phyloP scores from a whole-genome alignment of 352 stramenopile species.

The Phytophthora crassamura region DNA sequence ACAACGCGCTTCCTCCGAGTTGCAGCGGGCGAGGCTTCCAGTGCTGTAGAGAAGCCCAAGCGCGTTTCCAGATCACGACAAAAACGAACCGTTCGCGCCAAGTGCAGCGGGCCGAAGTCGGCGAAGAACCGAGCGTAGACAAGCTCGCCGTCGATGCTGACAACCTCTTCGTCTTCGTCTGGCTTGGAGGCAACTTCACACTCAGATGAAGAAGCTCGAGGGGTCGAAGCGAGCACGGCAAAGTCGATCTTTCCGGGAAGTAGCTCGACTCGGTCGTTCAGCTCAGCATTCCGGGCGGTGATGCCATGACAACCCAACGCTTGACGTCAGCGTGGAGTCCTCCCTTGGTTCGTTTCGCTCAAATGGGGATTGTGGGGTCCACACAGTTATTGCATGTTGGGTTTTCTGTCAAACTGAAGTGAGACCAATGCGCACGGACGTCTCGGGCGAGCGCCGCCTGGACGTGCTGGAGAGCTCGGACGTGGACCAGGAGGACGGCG shows the following conservation, averaged over 20 bases:
- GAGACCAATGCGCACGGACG: not conserved
- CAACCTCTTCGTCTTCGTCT: slow-evolving; percentile 22
- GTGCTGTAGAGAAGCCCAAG: slow-evolving; percentile 29
- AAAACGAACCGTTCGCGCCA: slow-evolving; percentile 94
- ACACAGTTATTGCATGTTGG: no score
- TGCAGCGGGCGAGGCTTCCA: not conserved
- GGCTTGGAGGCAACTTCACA: not conserved
- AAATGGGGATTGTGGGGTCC: no score
- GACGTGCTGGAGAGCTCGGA: slow-evolving; percentile 30
- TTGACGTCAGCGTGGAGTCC: slow-evolving; percentile 3
- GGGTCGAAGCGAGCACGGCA: slow-evolving; percentile 27
- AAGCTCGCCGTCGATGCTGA: slow-evolving; percentile 74
- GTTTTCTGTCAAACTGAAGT: no score
- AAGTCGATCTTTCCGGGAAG: slow-evolving; percentile 41
- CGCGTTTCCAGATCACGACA: slow-evolving; percentile 80
- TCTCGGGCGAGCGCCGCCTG: slow-evolving; percentile 17
- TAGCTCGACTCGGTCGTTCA: slow-evolving; percentile 39
- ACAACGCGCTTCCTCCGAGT: slow-evolving; percentile 63
- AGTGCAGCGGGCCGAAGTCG: slow-evolving; percentile 97
- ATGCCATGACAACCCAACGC: not conserved
- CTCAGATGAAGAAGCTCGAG: not conserved
- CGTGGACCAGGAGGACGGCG: slow-evolving; percentile 15
- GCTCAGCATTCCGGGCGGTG: slow-evolving; percentile 5
- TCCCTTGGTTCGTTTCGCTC: slow-evolving; percentile 17
- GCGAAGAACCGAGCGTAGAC: slow-evolving; percentile 98